A percentile compares a stretch with the other conserved stretches of the same genome.
Evolutionary conservation across 495 filamentous ascomycete species (phyloP).

Genomic region (Hapsidospora chrysogenum): DNA sequence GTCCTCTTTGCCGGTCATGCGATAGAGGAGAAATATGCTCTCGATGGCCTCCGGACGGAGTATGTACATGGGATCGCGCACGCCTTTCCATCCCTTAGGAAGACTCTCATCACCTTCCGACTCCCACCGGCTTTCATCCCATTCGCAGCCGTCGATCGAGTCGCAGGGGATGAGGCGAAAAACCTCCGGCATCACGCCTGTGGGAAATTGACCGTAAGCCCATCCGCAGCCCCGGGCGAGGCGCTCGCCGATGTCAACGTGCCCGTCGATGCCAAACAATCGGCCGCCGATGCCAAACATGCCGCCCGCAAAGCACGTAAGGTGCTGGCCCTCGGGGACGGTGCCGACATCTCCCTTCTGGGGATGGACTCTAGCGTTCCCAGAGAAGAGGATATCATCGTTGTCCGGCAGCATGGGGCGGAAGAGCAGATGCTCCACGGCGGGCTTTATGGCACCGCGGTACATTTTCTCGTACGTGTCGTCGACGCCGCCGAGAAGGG

Average conservation of each 20-base stretch:
- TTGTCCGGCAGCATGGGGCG: slow-evolving; percentile 43
- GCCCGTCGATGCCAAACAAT: slow-evolving; percentile 48
- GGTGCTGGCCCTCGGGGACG: slow-evolving; percentile 27
- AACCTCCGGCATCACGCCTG: slow-evolving; percentile 79
- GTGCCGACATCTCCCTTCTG: slow-evolving; percentile 6
- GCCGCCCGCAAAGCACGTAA: slow-evolving; percentile 69
- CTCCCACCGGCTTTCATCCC: slow-evolving; percentile 16
- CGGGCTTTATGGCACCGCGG: slow-evolving; percentile 40
- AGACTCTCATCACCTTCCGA: slow-evolving; percentile 24
- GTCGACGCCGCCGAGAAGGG: slow-evolving; percentile 21
- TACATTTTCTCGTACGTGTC: slow-evolving; percentile 24
- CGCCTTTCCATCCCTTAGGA: slow-evolving; percentile 46
- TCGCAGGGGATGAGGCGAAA: slow-evolving; percentile 45
- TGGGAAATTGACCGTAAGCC: slow-evolving; percentile 63
- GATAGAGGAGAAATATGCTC: slow-evolving; percentile 51
- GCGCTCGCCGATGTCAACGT: slow-evolving; percentile 61
- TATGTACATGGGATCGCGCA: slow-evolving; percentile 44
- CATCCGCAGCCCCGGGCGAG: slow-evolving; percentile 85
- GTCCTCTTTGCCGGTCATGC: slow-evolving; percentile 34
- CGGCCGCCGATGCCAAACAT: slow-evolving; percentile 82
- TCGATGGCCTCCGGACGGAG: slow-evolving; percentile 53
- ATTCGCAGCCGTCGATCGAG: slow-evolving; percentile 12
- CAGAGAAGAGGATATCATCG: slow-evolving; percentile 52
- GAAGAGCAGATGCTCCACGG: slow-evolving; percentile 52
- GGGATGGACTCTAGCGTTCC: slow-evolving; percentile 16